Base-by-base conservation (phyloP, 2,329 filamentous ascomycete genomes). In the Mycosphaerelloides madeirae region DNA sequence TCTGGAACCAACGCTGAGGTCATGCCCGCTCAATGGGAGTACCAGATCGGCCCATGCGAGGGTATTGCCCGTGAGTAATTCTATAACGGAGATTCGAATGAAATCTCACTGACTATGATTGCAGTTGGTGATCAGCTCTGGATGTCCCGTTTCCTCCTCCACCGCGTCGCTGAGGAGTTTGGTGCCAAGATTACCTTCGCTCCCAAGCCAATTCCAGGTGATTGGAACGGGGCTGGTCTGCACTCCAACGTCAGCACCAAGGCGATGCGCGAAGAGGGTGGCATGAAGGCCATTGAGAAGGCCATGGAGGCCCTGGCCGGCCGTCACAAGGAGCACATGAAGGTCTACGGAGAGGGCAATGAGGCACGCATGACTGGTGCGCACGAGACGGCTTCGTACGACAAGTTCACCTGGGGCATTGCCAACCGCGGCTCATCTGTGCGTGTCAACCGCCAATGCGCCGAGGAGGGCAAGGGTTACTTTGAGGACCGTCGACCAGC, bases 1-100 rank as follows among this genome's bases (percentile, higher is more conserved):
- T 95, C 90, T 19, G 93, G 93, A 65, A 97, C 93, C 75, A 98
- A 98, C 72, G 93, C 93, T 56, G 93, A 98, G 79, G 93, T 98
- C 65, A 95, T 96, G 87, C 86, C 89, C 54, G 89, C 86, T 49
- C 91, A 96, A 73, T 97, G 91, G 91, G 91, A 97, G 71, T 96
- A 87, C 82, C 91, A 96, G 69, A 87, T 96, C 62, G 91, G 91
- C 46, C 91, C 91, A 54, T 95, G 87, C 72, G 70, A 75, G 43
- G 91, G 89, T 54, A 96, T 96, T 61, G 76, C 83, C 67, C 85
- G 84, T 87, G 70, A 73, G 81, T 76, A 9, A 12, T 29, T 11
- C 3, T 13, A 22, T 3, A 6, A 19, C 14, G n/a, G n/a, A 9
- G 5, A 3, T 22, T 9, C 25, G 15, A 31, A 36, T 20, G 11